Percentiles rank a stretch among this genome's conserved stretches.
These are phyloP conservation scores for Areca catechu DNA, from an alignment of 176 grass and related monocot species.

Conservation along the genomic window DNA sequence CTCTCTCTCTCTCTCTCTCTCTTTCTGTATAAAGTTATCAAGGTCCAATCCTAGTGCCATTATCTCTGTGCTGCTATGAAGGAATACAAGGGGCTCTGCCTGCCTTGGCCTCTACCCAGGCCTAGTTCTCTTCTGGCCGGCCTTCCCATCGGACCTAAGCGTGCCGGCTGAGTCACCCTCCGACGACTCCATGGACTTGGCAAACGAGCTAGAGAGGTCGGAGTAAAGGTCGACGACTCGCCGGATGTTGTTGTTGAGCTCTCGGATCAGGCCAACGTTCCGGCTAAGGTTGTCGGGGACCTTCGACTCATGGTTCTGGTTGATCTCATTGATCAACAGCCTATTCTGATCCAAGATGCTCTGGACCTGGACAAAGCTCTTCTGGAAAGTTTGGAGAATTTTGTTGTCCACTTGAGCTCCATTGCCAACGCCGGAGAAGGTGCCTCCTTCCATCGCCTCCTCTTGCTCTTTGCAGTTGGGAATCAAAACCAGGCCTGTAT, in stretches of 20 bases:
- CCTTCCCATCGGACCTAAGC: conserved; percentile 5
- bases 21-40: no score
- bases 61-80: neutral
- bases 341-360: conserved; percentile 69
- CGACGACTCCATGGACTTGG: conserved; percentile 47
- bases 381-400: conserved; percentile 64
- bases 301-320: conserved; percentile 69
- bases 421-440: conserved; percentile 43
- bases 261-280: conserved; percentile 67
- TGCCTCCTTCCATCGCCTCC: conserved; percentile 46
- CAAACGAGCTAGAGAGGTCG: conserved; percentile 54
- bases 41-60: neutral
- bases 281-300: conserved; percentile 51
- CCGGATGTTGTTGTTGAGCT: conserved; percentile 85
- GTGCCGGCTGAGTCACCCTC: conserved; percentile 41
- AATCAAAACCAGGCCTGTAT: no score
- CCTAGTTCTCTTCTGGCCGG: conserved; percentile 38
- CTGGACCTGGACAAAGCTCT: conserved; percentile 88
- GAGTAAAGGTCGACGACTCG: conserved; percentile 60
- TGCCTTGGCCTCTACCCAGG: conserved; percentile 7
- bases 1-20: no score
- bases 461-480: neutral
- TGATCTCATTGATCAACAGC: conserved; percentile 76
- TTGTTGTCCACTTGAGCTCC: conserved; percentile 36
- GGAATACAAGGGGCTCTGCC: neutral